Base-by-base conservation (phyloP, 352 stramenopile species). In the Albugo laibachii region DNA sequence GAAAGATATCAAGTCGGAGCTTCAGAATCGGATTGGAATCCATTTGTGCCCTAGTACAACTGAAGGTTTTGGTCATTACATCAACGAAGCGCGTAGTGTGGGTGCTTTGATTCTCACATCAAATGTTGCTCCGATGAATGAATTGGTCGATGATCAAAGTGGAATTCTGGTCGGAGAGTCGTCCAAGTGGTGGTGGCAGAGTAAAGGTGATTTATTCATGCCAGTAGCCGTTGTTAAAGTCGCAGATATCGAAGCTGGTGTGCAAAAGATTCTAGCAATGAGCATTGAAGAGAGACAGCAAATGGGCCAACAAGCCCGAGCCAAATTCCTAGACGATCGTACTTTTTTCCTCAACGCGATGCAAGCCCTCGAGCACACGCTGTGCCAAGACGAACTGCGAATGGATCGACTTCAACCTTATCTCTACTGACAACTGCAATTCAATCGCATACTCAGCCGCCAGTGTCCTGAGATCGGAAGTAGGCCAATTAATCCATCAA, bases 161-260 rank as follows among this genome's bases (percentile, higher is more conserved):
- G 77, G 77, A 21, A 69, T 91, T 40, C 61, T 91, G 1, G 62
- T 87, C 44, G 69, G 71, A 36, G 41, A 61, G 24, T 53, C 62
- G 13, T 56, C 63, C n/a, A 41, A 58, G 24, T 83, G 71, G 73
- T 83, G 70, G 76, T 84, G 76, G 73, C 73, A 84, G 50, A 83
- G 68, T 10, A 83, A 82, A 48, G 76, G 73, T 41, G 71, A 86
- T 48, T 63, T 86, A 62, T 84, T 86, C 62, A 83, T 89, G 73
- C 73, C 68, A 36, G 58, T 86, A 35, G 69, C 69, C 18, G 56
- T 68, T 41, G 71, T 83, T 39, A 56, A 70, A 19, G 45, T 81
- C 34, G 63, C 57, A 4, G 73, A 77, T 19, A 80, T 89, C 38
- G 74, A 83, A 45, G 56, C 56, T 18, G 69, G 68, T 16, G 59